Conservation (phyloP, 164 flowering plant genomes). For the Sedum album region DNA sequence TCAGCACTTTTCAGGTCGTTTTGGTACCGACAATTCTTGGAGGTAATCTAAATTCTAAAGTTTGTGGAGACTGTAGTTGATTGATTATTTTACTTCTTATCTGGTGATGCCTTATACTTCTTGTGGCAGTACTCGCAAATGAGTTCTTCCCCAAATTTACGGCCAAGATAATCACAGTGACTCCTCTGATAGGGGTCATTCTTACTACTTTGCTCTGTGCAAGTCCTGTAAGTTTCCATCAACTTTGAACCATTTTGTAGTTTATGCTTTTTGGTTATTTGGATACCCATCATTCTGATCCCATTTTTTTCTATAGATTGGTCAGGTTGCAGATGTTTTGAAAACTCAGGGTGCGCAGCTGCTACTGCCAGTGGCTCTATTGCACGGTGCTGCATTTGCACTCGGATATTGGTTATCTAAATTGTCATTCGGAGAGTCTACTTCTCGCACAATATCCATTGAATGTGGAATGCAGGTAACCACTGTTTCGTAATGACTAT, state of each 20-base stretch:
- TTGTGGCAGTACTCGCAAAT: constrained; percentile 58
- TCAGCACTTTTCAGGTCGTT: constrained; percentile 97
- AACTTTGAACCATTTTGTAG: not conserved
- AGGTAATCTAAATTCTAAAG: constrained; percentile 34
- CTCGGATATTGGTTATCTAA: constrained; percentile 84
- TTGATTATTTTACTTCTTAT: too few species aligned
- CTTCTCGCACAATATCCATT: constrained; percentile 92
- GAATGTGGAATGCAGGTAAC: constrained; percentile 99
- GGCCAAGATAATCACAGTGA: constrained; percentile 58
- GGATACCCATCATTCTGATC: not conserved
- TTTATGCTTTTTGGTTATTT: too few species aligned
- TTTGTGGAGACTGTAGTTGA: not conserved
- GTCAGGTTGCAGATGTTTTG: constrained; percentile 89
- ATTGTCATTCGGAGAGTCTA: constrained; percentile 88
- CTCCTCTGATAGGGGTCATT: constrained; percentile 89
- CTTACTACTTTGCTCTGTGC: constrained; percentile 94
- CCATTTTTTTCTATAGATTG: constrained; percentile 42
- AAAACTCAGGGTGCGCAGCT: constrained; percentile 86
- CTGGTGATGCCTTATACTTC: not conserved
- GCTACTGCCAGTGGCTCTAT: constrained; percentile 66
- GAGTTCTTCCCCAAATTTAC: constrained; percentile 94
- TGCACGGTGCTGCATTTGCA: constrained; percentile 89
- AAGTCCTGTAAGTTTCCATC: constrained; percentile 73
- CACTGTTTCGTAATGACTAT: not conserved
- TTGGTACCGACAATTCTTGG: constrained; percentile 85